Evolutionary conservation across 1,284 basidiomycete genomes (phyloP).

Genomic region (Cryptococcus sp.): DNA sequence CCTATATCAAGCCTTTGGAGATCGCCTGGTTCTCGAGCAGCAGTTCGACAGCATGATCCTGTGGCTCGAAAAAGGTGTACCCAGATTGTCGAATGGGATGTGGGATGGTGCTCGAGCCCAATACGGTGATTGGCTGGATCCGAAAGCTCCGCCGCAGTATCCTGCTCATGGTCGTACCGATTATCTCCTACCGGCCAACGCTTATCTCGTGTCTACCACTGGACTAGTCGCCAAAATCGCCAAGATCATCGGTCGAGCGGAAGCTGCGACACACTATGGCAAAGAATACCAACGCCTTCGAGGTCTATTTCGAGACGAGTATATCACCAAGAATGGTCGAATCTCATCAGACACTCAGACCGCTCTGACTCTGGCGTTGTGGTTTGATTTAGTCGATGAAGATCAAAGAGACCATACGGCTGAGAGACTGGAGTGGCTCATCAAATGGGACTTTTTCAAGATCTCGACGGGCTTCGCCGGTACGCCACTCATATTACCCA

Average conservation of each 20-base stretch:
- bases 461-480: conserved; percentile 40
- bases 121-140: conserved; percentile 40
- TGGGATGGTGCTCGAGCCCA: conserved; percentile 17
- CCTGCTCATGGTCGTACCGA: conserved; percentile 25
- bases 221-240: conserved; percentile 21
- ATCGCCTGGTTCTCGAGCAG: conserved; percentile 15
- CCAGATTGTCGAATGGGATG: conserved; percentile 16
- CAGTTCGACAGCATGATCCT: conserved; percentile 27
- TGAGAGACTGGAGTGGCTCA: conserved; percentile 22
- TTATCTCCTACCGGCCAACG: conserved; percentile 25
- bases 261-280: conserved; percentile 13
- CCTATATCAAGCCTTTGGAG: conserved; percentile 26
- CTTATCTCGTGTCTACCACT: conserved; percentile 31
- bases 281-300: conserved; percentile 12
- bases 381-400: conserved; percentile 23
- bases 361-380: conserved; percentile 23
- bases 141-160: conserved; percentile 26
- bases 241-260: conserved; percentile 15
- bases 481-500: conserved; percentile 34
- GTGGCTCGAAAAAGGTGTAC: conserved; percentile 37
- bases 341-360: conserved; percentile 34
- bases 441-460: conserved; percentile 23
- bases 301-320: conserved; percentile 21
- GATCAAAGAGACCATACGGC: conserved; percentile 7
- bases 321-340: conserved; percentile 25